A percentile compares a stretch with the other conserved stretches of the same genome.
Conservation (phyloP, 208 protist species). For the Endotrypanum monterogeii region DNA sequence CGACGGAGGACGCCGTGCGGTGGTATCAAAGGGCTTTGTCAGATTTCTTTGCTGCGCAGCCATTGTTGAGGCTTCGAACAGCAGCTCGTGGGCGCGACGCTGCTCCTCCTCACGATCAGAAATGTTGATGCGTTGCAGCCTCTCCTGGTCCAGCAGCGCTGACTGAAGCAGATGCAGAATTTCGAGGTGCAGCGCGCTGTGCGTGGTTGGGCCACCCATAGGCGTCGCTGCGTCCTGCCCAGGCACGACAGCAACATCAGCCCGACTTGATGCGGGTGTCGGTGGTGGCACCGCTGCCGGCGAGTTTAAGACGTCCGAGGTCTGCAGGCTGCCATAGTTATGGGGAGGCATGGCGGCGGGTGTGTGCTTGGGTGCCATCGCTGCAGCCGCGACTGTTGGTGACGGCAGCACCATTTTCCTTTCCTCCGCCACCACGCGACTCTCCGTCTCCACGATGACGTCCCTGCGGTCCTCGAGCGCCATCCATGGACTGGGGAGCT, state of each 20-base stretch:
- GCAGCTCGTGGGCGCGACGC: slow-evolving; percentile 8
- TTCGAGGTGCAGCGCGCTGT: background rate
- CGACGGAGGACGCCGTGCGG: background rate
- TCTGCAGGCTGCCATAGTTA: background rate
- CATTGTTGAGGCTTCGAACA: background rate
- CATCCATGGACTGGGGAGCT: slow-evolving; percentile 16
- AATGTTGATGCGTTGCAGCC: slow-evolving; percentile 10
- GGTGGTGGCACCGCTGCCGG: background rate
- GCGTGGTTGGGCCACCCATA: background rate
- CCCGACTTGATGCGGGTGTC: background rate
- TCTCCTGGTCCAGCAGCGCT: slow-evolving; percentile 9
- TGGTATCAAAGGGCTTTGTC: background rate
- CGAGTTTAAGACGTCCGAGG: background rate
- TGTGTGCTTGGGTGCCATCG: background rate
- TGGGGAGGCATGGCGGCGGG: background rate
- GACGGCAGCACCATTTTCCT: background rate
- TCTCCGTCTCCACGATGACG: slow-evolving; percentile 40
- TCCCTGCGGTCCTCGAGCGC: slow-evolving; percentile 38
- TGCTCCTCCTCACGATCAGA: slow-evolving; percentile 31
- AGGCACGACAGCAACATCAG: background rate
- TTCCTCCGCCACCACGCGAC: background rate
- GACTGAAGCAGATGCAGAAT: slow-evolving; percentile 6
- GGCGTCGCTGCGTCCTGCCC: background rate
- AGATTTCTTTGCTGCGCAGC: background rate
- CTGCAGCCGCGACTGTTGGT: background rate